Evolutionary conservation across 106 monocot genomes (phyloP), one percentile per base, ranked within the genome.

Genomic region (Narthecium ossifragum): DNA sequence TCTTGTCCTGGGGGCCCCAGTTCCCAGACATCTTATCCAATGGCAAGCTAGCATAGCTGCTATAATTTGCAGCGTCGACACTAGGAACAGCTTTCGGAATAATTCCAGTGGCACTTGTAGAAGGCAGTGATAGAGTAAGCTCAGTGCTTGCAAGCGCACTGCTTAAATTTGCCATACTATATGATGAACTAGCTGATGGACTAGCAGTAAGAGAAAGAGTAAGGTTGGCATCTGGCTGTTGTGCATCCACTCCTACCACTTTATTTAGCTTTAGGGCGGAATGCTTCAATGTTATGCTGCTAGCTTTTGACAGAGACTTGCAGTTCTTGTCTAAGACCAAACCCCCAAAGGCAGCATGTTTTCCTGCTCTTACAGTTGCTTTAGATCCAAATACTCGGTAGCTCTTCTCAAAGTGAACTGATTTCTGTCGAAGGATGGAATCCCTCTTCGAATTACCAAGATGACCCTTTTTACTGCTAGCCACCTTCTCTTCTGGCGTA

Each of bases 311-410:
- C 27, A 63, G 15, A n/a, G 73, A 60, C 53, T 69, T 91, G 28
- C 60, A 59, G 39, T 82, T 93, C 63, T 80, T 73, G 54, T 89
- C 72, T 26, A 82, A 43, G 11, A 82, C 62, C 49, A 69, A 34
- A 46, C 70, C 65, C 53, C 72, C 70, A 6, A 70, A 49, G 27
- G 57, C 53, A 51, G 65, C 73, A 41, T 71, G 70, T 55, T 82
- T 93, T 37, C 59, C 69, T 63, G 79, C 43, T 67, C 79, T 82
- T 8, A 61, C 46, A 56, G 52, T 48, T 25, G 69, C 74, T 85
- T 77, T 89, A 29, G 88, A 75, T 58, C 88, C 82, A 64, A 80
- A 57, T n/a, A 74, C 63, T 24, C 85, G 73, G 43, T 74, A 78
- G 59, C 66, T 82, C 72, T 92, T 87, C 55, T 93, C 93, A 61